Conservation (phyloP, 2,329 filamentous ascomycete genomes). For the Exophiala aquamarina region DNA sequence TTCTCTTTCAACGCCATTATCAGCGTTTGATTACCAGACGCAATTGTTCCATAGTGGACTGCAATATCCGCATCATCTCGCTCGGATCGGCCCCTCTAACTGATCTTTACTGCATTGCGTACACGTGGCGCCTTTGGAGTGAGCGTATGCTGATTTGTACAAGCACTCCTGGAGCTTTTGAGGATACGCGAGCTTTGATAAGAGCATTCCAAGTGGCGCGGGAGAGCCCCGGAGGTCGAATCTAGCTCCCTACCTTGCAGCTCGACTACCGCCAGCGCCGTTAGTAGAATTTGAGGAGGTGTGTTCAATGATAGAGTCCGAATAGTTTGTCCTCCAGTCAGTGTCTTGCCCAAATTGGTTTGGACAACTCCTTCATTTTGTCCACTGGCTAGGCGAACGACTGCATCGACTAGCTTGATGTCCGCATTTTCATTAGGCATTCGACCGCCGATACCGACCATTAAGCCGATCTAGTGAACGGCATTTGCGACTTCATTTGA, state of each 20-base stretch:
- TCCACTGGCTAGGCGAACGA: slow-evolving; percentile 28
- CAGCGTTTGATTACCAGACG: slow-evolving; percentile 25
- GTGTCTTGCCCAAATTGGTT: neutral
- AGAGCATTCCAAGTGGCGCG: too few relatives aligned
- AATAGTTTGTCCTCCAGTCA: slow-evolving; percentile 23
- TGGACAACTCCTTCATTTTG: slow-evolving; percentile 28
- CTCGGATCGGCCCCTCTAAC: neutral
- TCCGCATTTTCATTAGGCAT: slow-evolving; percentile 25
- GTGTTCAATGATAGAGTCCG: slow-evolving; percentile 23
- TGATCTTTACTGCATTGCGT: neutral
- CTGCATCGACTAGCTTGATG: slow-evolving; percentile 31
- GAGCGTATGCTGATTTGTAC: neutral
- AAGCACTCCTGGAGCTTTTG: neutral
- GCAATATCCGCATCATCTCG: slow-evolving; percentile 6
- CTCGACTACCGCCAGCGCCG: slow-evolving; percentile 2
- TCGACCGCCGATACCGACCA: slow-evolving; percentile 30
- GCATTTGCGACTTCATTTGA: slow-evolving; percentile 24
- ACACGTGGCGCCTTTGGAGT: neutral
- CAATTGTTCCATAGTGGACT: slow-evolving; percentile 27
- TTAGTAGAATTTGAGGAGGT: slow-evolving; percentile 24
- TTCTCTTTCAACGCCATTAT: slow-evolving; percentile 6
- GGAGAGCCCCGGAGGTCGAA: neutral
- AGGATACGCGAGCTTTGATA: too few relatives aligned
- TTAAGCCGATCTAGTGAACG: slow-evolving; percentile 12
- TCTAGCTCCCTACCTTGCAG: neutral